A percentile compares a stretch with the other conserved stretches of the same genome.
Conservation (phyloP, 2,329 filamentous ascomycete species). For the Aureobasidium leucospermi region DNA sequence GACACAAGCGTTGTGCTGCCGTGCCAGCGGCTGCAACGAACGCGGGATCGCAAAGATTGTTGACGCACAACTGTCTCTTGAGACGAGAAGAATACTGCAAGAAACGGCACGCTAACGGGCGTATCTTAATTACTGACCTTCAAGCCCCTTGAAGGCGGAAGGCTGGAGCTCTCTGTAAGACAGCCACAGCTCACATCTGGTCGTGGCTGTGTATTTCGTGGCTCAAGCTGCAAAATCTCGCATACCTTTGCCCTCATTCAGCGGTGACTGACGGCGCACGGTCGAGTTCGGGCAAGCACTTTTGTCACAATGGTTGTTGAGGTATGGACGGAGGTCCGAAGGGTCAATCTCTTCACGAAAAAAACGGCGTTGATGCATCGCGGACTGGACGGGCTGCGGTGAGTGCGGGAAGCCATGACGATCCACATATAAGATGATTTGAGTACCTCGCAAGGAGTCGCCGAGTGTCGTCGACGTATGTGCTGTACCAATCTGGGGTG, state of each 20-base stretch:
- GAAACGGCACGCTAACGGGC: slow-evolving; percentile 4
- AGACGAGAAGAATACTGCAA: background rate
- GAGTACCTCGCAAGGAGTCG: too few species aligned
- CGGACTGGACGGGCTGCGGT: too few species aligned
- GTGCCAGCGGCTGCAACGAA: background rate
- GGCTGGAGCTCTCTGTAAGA: background rate
- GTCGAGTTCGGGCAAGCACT: background rate
- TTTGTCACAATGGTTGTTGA: background rate
- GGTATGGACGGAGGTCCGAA: background rate
- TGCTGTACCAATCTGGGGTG: background rate
- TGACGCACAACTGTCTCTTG: slow-evolving; percentile 10
- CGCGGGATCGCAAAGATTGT: slow-evolving; percentile 2
- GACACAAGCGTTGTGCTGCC: background rate
- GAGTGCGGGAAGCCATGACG: background rate
- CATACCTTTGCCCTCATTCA: background rate
- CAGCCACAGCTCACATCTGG: background rate
- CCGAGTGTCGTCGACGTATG: background rate
- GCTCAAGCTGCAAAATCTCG: background rate
- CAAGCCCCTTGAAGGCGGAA: background rate
- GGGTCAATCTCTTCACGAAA: background rate
- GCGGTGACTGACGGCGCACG: background rate
- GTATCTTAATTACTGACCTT: background rate
- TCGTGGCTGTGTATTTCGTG: slow-evolving; percentile 5
- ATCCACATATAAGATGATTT: background rate
- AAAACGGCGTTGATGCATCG: background rate